These are phyloP conservation scores for Circinella minor DNA, from an alignment of 371 early-diverging fungal genomes.

Conservation along the genomic window DNA sequence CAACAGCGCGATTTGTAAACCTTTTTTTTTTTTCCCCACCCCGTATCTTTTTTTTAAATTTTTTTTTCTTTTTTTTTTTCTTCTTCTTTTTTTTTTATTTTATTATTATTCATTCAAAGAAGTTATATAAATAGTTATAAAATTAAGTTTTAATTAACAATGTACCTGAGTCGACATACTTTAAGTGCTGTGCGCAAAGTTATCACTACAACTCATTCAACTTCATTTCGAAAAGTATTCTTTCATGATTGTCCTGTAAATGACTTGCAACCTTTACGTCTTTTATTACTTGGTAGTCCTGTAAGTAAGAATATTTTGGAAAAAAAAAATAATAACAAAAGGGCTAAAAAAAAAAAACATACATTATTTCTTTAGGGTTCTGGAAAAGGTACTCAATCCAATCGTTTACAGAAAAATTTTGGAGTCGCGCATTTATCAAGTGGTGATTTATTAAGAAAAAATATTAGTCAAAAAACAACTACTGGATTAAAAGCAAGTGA, in stretches of 20 bases:
- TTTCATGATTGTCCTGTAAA: slow-evolving; percentile 50
- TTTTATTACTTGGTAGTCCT: slow-evolving; percentile 66
- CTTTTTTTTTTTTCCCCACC: background rate
- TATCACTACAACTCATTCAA: background rate
- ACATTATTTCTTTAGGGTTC: slow-evolving; percentile 62
- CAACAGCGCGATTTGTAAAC: too few species aligned
- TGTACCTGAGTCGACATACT: background rate
- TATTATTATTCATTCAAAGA: too few species aligned
- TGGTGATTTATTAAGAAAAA: slow-evolving; percentile 83
- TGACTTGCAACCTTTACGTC: slow-evolving; percentile 54
- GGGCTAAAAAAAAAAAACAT: too few species aligned
- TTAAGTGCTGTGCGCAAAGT: slow-evolving; percentile 1
- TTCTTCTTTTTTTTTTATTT: too few species aligned
- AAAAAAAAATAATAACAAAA: background rate
- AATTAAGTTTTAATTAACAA: background rate
- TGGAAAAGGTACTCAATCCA: slow-evolving; percentile 91
- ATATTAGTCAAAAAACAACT: slow-evolving; percentile 71
- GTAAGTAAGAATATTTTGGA: slow-evolving; percentile 33
- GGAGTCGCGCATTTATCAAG: slow-evolving; percentile 73
- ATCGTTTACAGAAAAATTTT: slow-evolving; percentile 71
- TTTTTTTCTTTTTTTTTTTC: background rate
- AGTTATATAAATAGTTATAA: too few species aligned
- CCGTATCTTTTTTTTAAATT: background rate
- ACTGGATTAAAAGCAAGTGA: slow-evolving; percentile 71
- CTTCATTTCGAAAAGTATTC: background rate